These are phyloP conservation scores for Blastobotrys persicus DNA, from an alignment of 1,139 yeast genomes.

Conservation along the genomic window DNA sequence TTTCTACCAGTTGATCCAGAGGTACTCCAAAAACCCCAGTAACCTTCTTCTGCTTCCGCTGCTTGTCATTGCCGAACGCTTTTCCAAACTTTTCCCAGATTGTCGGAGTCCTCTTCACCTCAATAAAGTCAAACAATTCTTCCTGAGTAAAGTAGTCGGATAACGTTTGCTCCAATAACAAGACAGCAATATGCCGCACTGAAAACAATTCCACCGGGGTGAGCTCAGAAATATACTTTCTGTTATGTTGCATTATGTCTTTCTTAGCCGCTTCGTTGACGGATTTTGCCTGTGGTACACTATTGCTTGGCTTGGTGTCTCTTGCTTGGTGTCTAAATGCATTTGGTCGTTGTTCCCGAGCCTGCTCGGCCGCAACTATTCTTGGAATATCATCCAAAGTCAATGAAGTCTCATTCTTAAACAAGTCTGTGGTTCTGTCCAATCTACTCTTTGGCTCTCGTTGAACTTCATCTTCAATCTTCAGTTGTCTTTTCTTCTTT, in stretches of 20 bases:
- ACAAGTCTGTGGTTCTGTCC: slow-evolving; percentile 60
- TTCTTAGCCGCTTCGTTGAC: slow-evolving; percentile 21
- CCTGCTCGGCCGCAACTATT: slow-evolving; percentile 96
- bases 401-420: slow-evolving; percentile 78
- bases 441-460: slow-evolving; percentile 33
- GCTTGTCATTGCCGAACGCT: slow-evolving; percentile 38
- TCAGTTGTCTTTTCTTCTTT: slow-evolving; percentile 37
- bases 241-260: slow-evolving; percentile 20
- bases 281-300: slow-evolving; percentile 25
- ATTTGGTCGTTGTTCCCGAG: slow-evolving; percentile 85
- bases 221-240: slow-evolving; percentile 70
- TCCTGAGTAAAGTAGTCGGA: slow-evolving; percentile 45
- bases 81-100: slow-evolving; percentile 73
- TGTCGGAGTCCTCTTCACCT: slow-evolving; percentile 48
- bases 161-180: slow-evolving; percentile 49
- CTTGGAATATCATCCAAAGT: slow-evolving; percentile 96
- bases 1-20: slow-evolving; percentile 64
- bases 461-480: slow-evolving; percentile 48
- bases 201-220: slow-evolving; percentile 57
- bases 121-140: slow-evolving; percentile 55
- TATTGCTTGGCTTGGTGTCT: slow-evolving; percentile 21
- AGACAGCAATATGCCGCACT: slow-evolving; percentile 66
- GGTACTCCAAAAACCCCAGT: slow-evolving; percentile 75
- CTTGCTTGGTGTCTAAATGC: slow-evolving; percentile 67
- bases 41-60: slow-evolving; percentile 37